Evolutionary conservation across 2,329 filamentous ascomycete species (phyloP).

Genomic region (Xylariaceae sp.): DNA sequence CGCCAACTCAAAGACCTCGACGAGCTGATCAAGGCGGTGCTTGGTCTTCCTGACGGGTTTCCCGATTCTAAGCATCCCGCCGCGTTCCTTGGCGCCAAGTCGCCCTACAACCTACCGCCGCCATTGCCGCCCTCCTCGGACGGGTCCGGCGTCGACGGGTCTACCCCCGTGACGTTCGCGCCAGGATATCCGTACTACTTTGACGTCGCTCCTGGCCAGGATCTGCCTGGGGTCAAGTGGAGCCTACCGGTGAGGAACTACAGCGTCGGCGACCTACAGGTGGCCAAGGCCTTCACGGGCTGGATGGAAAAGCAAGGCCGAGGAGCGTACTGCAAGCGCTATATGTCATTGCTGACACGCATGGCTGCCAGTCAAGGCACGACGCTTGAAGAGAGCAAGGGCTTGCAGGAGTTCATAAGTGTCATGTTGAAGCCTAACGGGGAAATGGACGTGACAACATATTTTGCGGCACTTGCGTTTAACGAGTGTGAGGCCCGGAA

Average conservation of each 20-base stretch:
- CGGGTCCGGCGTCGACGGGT: not conserved
- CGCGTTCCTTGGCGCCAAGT: not conserved
- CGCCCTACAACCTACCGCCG: conserved; percentile 2
- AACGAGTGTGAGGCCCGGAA: not conserved
- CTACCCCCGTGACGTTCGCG: not conserved
- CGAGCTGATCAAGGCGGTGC: conserved; percentile 8
- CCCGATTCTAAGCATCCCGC: conserved; percentile 7
- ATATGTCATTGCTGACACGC: conserved; percentile 3
- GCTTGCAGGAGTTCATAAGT: not conserved
- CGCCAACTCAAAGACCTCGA: conserved; percentile 5
- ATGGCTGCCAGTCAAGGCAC: not conserved
- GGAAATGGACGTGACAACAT: conserved; percentile 2
- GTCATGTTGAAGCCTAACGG: conserved; percentile 2
- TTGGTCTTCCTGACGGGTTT: conserved; percentile 8
- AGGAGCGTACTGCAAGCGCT: conserved; percentile 8
- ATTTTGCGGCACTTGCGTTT: conserved; percentile 1
- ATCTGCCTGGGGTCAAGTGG: conserved; percentile 8
- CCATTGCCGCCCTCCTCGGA: not conserved
- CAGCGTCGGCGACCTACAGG: conserved; percentile 3
- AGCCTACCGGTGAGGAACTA: conserved; percentile 7
- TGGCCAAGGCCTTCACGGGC: conserved; percentile 5
- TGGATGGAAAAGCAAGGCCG: conserved; percentile 10
- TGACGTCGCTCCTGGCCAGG: conserved; percentile 11
- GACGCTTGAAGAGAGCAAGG: conserved; percentile 1
- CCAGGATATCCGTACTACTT: conserved; percentile 16